A percentile compares a stretch with the other conserved stretches of the same genome.
phyloP scores from a whole-genome alignment of 2,329 filamentous ascomycete genomes.

The Sporothrix brasiliensis region DNA sequence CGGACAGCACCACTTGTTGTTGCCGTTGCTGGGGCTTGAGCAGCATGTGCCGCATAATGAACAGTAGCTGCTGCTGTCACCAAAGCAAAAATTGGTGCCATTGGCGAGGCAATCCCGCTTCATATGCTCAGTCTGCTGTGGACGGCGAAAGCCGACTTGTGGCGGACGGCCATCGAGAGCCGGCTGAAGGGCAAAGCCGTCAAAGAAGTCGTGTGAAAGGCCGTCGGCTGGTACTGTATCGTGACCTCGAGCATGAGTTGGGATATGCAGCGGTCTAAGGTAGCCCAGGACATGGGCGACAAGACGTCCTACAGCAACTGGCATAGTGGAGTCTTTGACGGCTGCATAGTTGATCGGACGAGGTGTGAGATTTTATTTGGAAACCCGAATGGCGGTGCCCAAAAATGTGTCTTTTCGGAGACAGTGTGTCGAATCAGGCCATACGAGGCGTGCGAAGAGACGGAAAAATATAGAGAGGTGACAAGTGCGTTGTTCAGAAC shows the following conservation, averaged over 20 bases:
- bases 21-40: slow-evolving; percentile 31
- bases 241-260: neutral
- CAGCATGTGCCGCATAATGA: slow-evolving; percentile 42
- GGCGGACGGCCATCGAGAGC: slow-evolving; percentile 36
- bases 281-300: slow-evolving; percentile 30
- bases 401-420: neutral
- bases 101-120: slow-evolving; percentile 41
- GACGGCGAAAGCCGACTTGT: slow-evolving; percentile 33
- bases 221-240: neutral
- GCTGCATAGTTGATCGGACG: slow-evolving; percentile 25
- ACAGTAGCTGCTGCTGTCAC: slow-evolving; percentile 40
- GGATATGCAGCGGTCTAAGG: slow-evolving; percentile 11
- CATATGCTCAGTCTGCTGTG: slow-evolving; percentile 33
- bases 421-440: neutral
- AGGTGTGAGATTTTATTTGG: too few relatives aligned
- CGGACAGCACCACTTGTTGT: slow-evolving; percentile 40
- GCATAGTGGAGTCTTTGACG: slow-evolving; percentile 27
- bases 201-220: slow-evolving; percentile 16
- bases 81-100: slow-evolving; percentile 44
- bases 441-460: neutral
- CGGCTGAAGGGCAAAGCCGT: slow-evolving; percentile 30
- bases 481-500: neutral
- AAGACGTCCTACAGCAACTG: slow-evolving; percentile 33
- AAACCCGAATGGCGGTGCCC: neutral
- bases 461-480: neutral